Conservation (phyloP, 768 basidiomycete genomes). For the Lenzites betulinus region DNA sequence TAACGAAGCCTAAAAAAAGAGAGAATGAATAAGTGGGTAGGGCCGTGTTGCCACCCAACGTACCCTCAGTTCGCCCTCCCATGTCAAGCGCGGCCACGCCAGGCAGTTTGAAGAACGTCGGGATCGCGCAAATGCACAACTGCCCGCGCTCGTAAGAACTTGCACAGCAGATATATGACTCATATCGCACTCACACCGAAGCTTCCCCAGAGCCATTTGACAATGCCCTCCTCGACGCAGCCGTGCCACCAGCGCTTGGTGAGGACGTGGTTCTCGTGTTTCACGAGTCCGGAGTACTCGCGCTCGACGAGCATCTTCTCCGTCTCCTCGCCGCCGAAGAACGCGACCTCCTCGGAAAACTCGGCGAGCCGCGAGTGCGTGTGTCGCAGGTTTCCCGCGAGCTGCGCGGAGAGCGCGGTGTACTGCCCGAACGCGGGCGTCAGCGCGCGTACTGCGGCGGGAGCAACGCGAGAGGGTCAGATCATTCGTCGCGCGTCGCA, state of each 20-base stretch:
- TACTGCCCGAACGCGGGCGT: conserved; percentile 94
- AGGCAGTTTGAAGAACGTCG: conserved; percentile 87
- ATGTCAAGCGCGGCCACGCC: conserved; percentile 69
- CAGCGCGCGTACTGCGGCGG: conserved; percentile 68
- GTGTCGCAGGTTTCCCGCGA: conserved; percentile 88
- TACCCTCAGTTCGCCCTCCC: conserved; percentile 88
- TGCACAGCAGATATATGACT: background rate
- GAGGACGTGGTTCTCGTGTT: conserved; percentile 83
- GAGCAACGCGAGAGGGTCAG: background rate
- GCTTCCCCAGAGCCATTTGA: conserved; percentile 97
- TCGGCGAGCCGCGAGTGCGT: conserved; percentile 90
- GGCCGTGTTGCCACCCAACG: background rate
- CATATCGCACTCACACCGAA: conserved; percentile 65
- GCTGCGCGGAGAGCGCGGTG: conserved; percentile 83
- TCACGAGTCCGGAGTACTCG: conserved; percentile 81
- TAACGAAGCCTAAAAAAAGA: conserved; percentile 76
- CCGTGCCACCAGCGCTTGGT: conserved; percentile 86
- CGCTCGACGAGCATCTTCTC: conserved; percentile 92
- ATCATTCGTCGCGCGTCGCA: background rate
- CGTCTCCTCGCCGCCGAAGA: conserved; percentile 83
- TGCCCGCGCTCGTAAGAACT: conserved; percentile 28
- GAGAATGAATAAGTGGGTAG: background rate
- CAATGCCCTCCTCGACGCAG: conserved; percentile 90
- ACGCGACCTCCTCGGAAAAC: conserved; percentile 86
- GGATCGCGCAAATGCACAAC: conserved; percentile 89